Evolutionary conservation across 2,329 filamentous ascomycete species (phyloP).

Genomic region (Leptographium procerum): DNA sequence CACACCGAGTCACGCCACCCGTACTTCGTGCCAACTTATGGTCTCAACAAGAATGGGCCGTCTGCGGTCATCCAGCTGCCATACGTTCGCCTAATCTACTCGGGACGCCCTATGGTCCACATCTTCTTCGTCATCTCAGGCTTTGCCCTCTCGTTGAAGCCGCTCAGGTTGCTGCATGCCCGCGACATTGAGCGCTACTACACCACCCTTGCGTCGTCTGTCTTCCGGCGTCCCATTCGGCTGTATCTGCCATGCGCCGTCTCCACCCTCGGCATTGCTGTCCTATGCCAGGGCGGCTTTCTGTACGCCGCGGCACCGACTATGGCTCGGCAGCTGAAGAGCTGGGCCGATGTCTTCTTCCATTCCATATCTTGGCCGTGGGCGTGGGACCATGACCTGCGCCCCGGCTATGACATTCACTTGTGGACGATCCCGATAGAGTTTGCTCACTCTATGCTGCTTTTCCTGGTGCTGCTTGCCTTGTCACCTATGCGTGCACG

Average conservation of each 20-base stretch:
- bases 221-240: slow-evolving; percentile 34
- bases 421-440: slow-evolving; percentile 39
- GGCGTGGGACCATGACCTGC: slow-evolving; percentile 22
- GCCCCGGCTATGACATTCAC: slow-evolving; percentile 29
- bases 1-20: slow-evolving; percentile 29
- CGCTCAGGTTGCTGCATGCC: slow-evolving; percentile 28
- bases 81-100: slow-evolving; percentile 30
- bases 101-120: slow-evolving; percentile 36
- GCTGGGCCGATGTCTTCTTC: slow-evolving; percentile 20
- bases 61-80: slow-evolving; percentile 31
- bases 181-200: slow-evolving; percentile 25
- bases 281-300: slow-evolving; percentile 21
- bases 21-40: slow-evolving; percentile 23
- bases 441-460: slow-evolving; percentile 31
- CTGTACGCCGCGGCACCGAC: slow-evolving; percentile 17
- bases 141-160: slow-evolving; percentile 33
- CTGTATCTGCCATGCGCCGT: slow-evolving; percentile 33
- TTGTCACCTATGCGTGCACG: slow-evolving; percentile 22
- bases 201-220: slow-evolving; percentile 30
- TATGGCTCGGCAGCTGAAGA: slow-evolving; percentile 17
- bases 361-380: slow-evolving; percentile 24
- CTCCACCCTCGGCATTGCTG: slow-evolving; percentile 28
- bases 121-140: slow-evolving; percentile 42
- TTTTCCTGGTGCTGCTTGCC: slow-evolving; percentile 28
- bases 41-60: slow-evolving; percentile 19